Evolutionary conservation across 1,284 basidiomycete species (phyloP).

Genomic region (Apiotrichum gracile): DNA sequence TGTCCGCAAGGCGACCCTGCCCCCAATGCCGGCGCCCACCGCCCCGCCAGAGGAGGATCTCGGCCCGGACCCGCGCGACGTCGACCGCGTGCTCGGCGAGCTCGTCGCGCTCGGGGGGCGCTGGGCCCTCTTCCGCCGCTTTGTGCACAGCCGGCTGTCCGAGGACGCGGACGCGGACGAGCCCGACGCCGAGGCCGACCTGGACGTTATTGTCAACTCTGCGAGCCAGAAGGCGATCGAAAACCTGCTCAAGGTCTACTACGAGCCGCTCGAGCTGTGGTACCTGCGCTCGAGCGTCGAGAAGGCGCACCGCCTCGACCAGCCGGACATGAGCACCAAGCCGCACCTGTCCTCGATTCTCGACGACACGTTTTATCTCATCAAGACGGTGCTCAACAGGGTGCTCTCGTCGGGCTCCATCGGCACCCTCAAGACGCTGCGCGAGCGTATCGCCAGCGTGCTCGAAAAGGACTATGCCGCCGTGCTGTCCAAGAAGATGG

Average conservation of each 20-base stretch:
- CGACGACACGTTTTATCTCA: constrained; percentile 89
- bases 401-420: constrained; percentile 68
- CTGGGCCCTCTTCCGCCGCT: constrained; percentile 86
- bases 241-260: constrained; percentile 65
- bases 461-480: constrained; percentile 74
- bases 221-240: constrained; percentile 57
- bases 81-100: constrained; percentile 82
- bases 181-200: constrained; percentile 23
- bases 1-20: constrained; percentile 35
- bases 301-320: constrained; percentile 62
- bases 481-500: constrained; percentile 72
- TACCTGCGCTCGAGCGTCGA: constrained; percentile 82
- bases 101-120: constrained; percentile 80
- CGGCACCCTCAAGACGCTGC: constrained; percentile 55
- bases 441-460: constrained; percentile 61
- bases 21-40: constrained; percentile 38
- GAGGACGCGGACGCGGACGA: constrained; percentile 20
- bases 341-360: constrained; percentile 62
- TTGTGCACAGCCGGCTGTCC: constrained; percentile 60
- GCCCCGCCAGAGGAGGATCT: constrained; percentile 50
- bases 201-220: constrained; percentile 47
- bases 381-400: constrained; percentile 73
- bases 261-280: constrained; percentile 86
- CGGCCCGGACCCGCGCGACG: constrained; percentile 73
- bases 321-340: constrained; percentile 56